These are phyloP conservation scores for Gnaphalium uliginosum DNA, from an alignment of 129 eudicot genomes.

Conservation along the genomic window DNA sequence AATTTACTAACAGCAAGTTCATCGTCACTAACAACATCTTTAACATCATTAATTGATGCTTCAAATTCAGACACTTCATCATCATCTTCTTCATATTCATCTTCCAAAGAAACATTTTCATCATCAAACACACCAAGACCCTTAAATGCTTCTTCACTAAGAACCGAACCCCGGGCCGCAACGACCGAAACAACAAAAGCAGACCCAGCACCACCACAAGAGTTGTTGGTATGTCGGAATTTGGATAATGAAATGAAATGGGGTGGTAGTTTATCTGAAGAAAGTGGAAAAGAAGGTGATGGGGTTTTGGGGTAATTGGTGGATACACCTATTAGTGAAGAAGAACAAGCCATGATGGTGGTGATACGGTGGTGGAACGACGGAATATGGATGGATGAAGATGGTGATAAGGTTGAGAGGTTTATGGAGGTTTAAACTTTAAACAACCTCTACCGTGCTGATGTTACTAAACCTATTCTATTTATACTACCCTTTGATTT, in stretches of 20 bases:
- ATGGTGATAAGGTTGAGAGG: slow-evolving; percentile 43
- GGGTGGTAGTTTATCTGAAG: slow-evolving; percentile 29
- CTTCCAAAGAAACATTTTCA: slow-evolving; percentile 22
- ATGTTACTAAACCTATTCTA: background rate
- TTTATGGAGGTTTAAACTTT: slow-evolving; percentile 21
- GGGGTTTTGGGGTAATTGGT: slow-evolving; percentile 56
- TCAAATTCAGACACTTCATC: slow-evolving; percentile 31
- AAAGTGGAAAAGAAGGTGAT: slow-evolving; percentile 22
- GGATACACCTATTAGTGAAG: slow-evolving; percentile 60
- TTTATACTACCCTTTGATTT: slow-evolving; percentile 17
- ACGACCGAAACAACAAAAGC: slow-evolving; percentile 55
- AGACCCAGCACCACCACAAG: slow-evolving; percentile 8
- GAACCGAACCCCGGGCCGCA: slow-evolving; percentile 64
- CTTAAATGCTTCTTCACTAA: slow-evolving; percentile 77
- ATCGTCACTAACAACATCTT: slow-evolving; percentile 33
- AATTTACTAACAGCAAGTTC: slow-evolving; percentile 62
- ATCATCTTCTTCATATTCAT: slow-evolving; percentile 31
- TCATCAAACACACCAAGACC: slow-evolving; percentile 51
- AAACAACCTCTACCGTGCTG: slow-evolving; percentile 42
- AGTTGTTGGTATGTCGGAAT: slow-evolving; percentile 9
- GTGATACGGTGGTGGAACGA: slow-evolving; percentile 14
- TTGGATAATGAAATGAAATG: slow-evolving; percentile 22
- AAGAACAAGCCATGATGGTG: slow-evolving; percentile 51
- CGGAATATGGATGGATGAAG: slow-evolving; percentile 15
- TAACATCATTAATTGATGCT: slow-evolving; percentile 8